phyloP scores from a whole-genome alignment of 2,329 filamentous ascomycete genomes.

The Nigrospora oryzae region DNA sequence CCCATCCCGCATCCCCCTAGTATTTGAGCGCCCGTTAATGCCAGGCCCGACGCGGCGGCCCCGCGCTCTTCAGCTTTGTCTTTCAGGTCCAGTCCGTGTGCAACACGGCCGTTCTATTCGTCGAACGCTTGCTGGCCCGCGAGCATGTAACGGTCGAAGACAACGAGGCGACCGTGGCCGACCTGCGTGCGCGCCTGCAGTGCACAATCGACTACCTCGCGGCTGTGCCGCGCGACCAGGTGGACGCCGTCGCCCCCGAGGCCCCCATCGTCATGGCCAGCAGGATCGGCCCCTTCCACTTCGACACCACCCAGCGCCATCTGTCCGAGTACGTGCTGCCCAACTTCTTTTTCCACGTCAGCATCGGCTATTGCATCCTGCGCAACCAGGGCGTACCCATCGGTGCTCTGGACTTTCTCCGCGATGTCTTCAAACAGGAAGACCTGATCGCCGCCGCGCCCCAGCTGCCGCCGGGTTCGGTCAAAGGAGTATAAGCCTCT shows the following conservation, averaged over 20 bases:
- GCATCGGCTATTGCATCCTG: slow-evolving; percentile 41
- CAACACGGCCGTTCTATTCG: slow-evolving; percentile 8
- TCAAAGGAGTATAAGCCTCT: too few relatives aligned
- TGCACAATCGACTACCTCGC: slow-evolving; percentile 37
- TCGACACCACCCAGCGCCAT: slow-evolving; percentile 20
- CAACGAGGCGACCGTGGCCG: slow-evolving; percentile 35
- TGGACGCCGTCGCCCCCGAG: slow-evolving; percentile 30
- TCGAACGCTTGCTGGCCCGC: slow-evolving; percentile 5
- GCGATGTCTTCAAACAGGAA: slow-evolving; percentile 3
- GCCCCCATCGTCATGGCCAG: slow-evolving; percentile 28
- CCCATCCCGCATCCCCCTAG: not conserved
- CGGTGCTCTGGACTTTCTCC: slow-evolving; percentile 41
- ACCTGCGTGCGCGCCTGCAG: slow-evolving; percentile 37
- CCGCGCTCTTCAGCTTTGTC: slow-evolving; percentile 1
- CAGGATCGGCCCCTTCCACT: slow-evolving; percentile 9
- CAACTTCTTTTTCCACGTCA: slow-evolving; percentile 49
- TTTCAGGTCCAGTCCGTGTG: slow-evolving; percentile 8
- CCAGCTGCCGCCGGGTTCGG: too few relatives aligned
- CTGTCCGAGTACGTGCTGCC: slow-evolving; percentile 33
- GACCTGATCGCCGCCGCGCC: too few relatives aligned
- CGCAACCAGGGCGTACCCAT: slow-evolving; percentile 42
- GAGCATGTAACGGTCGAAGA: slow-evolving; percentile 7
- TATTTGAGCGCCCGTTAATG: not conserved
- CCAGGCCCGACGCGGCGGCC: not conserved
- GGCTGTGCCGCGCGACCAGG: slow-evolving; percentile 11